Conservation (phyloP, 148 eudicot species). For the Cornus suecica region DNA sequence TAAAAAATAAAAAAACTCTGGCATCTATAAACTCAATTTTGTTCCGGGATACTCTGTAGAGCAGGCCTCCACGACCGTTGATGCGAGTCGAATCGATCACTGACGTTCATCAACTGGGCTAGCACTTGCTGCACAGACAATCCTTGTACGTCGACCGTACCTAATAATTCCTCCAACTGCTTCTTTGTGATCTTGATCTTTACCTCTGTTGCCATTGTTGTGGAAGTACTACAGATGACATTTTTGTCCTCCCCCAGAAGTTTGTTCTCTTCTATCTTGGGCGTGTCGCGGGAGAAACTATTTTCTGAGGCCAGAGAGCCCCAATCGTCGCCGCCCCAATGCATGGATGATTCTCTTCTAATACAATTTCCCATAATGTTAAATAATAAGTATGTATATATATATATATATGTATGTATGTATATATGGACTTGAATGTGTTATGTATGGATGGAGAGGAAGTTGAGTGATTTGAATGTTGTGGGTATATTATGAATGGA, state of each 20-base stretch:
- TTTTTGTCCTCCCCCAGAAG: background rate
- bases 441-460: background rate
- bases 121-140: conserved; percentile 39
- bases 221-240: background rate
- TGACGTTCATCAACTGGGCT: conserved; percentile 30
- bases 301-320: conserved; percentile 11
- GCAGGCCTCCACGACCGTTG: conserved; percentile 59
- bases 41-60: conserved; percentile 52
- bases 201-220: conserved; percentile 15
- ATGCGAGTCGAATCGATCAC: conserved; percentile 26
- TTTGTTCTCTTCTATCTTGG: background rate
- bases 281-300: background rate
- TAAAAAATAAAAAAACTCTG: too few relatives aligned
- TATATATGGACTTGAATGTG: background rate
- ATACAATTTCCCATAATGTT: conserved; percentile 31
- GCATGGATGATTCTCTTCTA: conserved; percentile 12
- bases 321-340: conserved; percentile 40
- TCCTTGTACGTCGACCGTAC: conserved; percentile 16
- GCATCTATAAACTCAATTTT: background rate
- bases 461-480: too few relatives aligned
- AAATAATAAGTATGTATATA: background rate
- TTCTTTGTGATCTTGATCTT: conserved; percentile 39
- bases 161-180: conserved; percentile 32
- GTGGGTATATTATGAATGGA: too few relatives aligned
- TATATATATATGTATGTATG: background rate